These are phyloP conservation scores for Aegilops speltoides DNA, from an alignment of 176 grass and related monocot genomes.

Conservation along the genomic window DNA sequence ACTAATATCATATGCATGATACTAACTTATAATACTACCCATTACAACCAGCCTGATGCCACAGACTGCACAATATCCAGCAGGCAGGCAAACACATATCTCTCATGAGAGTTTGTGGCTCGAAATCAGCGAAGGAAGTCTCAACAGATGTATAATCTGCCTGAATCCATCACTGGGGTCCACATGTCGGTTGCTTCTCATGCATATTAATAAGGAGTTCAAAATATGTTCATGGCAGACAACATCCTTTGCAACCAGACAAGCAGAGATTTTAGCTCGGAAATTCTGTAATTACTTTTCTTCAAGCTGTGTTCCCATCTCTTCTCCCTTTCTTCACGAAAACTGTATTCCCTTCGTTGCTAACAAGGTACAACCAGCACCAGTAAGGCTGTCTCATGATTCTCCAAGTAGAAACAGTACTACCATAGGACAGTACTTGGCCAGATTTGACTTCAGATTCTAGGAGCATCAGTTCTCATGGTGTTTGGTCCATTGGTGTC, in stretches of 20 bases:
- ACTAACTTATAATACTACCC: no score
- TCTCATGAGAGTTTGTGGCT: neutral
- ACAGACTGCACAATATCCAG: neutral
- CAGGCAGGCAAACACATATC: neutral
- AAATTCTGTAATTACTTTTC: neutral
- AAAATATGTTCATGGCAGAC: neutral
- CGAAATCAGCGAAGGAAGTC: neutral
- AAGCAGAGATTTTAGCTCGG: neutral
- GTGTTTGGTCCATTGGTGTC: conserved; percentile 37
- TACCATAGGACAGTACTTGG: conserved; percentile 19
- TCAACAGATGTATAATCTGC: neutral
- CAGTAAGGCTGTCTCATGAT: conserved; percentile 8
- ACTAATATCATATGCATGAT: no score
- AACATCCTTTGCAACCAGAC: neutral
- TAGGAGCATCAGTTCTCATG: conserved; percentile 36
- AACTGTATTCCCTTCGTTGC: conserved; percentile 11
- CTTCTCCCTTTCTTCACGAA: neutral
- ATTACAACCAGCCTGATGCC: no score
- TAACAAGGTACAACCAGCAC: conserved; percentile 15
- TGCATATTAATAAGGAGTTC: neutral
- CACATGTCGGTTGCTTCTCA: neutral
- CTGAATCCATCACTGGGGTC: conserved; percentile 9
- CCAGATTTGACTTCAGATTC: conserved; percentile 29
- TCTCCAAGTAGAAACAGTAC: conserved; percentile 24
- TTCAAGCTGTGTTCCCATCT: conserved; percentile 5